These are phyloP conservation scores for Leccinum ochraceum DNA, from an alignment of 768 basidiomycete genomes.

Conservation along the genomic window DNA sequence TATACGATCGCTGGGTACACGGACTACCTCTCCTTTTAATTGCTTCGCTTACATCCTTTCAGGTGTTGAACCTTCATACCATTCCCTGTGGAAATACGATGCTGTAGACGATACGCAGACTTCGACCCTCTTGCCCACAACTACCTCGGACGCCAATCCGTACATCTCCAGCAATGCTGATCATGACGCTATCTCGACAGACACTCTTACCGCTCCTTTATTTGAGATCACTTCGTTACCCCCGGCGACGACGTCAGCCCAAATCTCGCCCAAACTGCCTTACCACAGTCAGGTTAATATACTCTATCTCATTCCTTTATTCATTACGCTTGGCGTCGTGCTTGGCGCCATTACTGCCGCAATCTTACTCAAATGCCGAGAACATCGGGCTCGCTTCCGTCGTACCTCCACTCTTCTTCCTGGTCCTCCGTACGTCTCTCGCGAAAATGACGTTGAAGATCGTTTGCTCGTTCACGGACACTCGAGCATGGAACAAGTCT, in stretches of 20 bases:
- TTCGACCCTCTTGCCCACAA: conserved; percentile 7
- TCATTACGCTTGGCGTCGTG: conserved; percentile 26
- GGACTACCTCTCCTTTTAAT: conserved; percentile 1
- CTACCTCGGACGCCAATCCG: not conserved
- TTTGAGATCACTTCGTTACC: conserved; percentile 38
- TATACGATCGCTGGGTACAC: conserved; percentile 22
- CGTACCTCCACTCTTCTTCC: conserved; percentile 22
- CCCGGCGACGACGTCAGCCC: conserved; percentile 21
- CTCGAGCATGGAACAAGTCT: conserved; percentile 31
- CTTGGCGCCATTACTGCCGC: conserved; percentile 20
- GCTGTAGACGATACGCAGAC: conserved; percentile 26
- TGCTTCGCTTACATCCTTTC: conserved; percentile 4
- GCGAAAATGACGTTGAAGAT: conserved; percentile 20
- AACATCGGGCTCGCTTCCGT: conserved; percentile 1
- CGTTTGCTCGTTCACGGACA: conserved; percentile 13
- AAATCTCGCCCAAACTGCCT: conserved; percentile 19
- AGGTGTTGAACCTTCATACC: conserved; percentile 27
- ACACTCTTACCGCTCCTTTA: conserved; percentile 18
- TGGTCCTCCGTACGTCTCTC: conserved; percentile 29
- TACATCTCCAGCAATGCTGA: not conserved
- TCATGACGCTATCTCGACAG: conserved; percentile 5
- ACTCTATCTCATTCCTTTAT: conserved; percentile 31
- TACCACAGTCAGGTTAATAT: conserved; percentile 27
- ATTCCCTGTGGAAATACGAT: conserved; percentile 43
- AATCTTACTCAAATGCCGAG: conserved; percentile 16